A percentile compares a stretch with the other conserved stretches of the same genome.
phyloP scores from a whole-genome alignment of 768 basidiomycete genomes.

The Auricularia sp. region DNA sequence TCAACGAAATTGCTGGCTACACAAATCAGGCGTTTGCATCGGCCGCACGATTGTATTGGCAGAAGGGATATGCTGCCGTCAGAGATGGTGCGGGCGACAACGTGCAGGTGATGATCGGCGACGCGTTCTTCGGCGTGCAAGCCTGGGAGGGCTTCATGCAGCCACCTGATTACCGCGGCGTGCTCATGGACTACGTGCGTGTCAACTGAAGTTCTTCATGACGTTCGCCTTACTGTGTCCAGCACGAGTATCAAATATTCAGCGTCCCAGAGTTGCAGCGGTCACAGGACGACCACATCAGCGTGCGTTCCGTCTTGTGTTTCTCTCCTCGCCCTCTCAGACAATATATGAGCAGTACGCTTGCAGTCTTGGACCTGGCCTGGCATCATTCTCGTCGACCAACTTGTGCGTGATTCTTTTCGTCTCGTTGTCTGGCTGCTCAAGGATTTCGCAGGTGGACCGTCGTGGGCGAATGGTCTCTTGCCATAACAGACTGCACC shows the following conservation, averaged over 20 bases:
- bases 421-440: neutral
- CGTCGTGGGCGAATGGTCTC: slow-evolving; percentile 73
- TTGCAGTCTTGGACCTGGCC: slow-evolving; percentile 39
- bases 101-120: slow-evolving; percentile 61
- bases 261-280: slow-evolving; percentile 44
- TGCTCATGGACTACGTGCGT: slow-evolving; percentile 54
- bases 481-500: slow-evolving; percentile 64
- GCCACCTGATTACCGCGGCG: slow-evolving; percentile 40
- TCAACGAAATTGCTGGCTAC: slow-evolving; percentile 64
- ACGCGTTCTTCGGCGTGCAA: slow-evolving; percentile 59
- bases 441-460: slow-evolving; percentile 36
- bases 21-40: slow-evolving; percentile 30
- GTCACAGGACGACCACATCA: slow-evolving; percentile 47
- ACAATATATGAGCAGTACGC: slow-evolving; percentile 31
- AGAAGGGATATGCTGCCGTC: slow-evolving; percentile 50
- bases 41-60: slow-evolving; percentile 45
- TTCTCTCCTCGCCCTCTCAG: neutral
- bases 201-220: neutral
- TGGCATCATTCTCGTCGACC: slow-evolving; percentile 36
- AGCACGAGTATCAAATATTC: slow-evolving; percentile 74
- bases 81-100: slow-evolving; percentile 33
- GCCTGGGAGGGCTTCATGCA: slow-evolving; percentile 54
- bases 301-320: slow-evolving; percentile 24
- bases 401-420: slow-evolving; percentile 29
- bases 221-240: slow-evolving; percentile 4